phyloP scores from a whole-genome alignment of 1,139 yeast genomes.

The Magnusiomyces paraingens region DNA sequence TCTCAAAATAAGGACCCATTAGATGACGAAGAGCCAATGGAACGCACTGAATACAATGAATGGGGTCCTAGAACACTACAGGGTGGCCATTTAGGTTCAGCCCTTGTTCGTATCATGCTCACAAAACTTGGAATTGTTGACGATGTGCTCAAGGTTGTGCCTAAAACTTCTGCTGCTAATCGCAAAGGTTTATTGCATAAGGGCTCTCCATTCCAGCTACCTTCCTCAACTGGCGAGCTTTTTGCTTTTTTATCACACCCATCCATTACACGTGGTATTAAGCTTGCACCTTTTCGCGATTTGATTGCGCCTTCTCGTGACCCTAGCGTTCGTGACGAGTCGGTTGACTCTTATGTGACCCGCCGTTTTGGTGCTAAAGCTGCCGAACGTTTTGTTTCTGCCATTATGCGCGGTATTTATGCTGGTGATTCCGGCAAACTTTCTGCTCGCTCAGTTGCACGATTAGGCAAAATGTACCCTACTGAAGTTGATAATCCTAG shows the following conservation, averaged over 20 bases:
- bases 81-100: constrained; percentile 35
- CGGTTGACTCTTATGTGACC: constrained; percentile 57
- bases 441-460: constrained; percentile 52
- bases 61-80: constrained; percentile 40
- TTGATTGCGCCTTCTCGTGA: constrained; percentile 27
- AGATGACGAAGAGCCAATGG: constrained; percentile 8
- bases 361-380: constrained; percentile 63
- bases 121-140: constrained; percentile 40
- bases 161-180: constrained; percentile 47
- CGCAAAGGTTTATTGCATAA: constrained; percentile 48
- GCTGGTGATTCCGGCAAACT: constrained; percentile 73
- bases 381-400: constrained; percentile 66
- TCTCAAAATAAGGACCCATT: too few species aligned
- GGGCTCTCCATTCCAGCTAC: constrained; percentile 30
- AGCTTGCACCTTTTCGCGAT: constrained; percentile 29
- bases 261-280: constrained; percentile 36
- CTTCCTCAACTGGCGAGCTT: constrained; percentile 24
- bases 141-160: constrained; percentile 44
- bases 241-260: constrained; percentile 29
- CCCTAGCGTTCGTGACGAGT: constrained; percentile 48
- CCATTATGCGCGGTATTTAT: constrained; percentile 81
- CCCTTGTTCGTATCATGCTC: constrained; percentile 32
- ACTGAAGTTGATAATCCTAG: constrained; percentile 57
- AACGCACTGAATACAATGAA: constrained; percentile 28
- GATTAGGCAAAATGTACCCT: constrained; percentile 39